Conservation (phyloP, 257 asterid genomes). For the Solanum etuberosum region DNA sequence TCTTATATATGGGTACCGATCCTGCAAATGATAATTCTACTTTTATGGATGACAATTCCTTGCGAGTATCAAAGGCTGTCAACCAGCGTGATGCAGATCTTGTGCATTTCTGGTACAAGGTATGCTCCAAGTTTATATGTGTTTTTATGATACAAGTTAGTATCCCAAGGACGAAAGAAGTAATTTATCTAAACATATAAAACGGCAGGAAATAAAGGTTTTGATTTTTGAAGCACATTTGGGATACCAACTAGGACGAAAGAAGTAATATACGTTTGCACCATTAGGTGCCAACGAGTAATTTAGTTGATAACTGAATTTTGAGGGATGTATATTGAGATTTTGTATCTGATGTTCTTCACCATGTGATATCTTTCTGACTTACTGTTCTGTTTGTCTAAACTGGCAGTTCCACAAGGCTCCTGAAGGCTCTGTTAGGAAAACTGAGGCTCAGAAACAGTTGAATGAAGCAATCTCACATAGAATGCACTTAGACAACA, state of each 20-base stretch:
- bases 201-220: neutral
- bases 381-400: neutral
- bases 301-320: neutral
- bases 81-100: constrained; percentile 96
- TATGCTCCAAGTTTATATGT: constrained; percentile 2
- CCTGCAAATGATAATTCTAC: constrained; percentile 77
- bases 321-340: neutral
- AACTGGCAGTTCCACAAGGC: constrained; percentile 48
- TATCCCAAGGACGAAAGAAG: neutral
- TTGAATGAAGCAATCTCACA: constrained; percentile 73
- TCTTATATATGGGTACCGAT: constrained; percentile 61
- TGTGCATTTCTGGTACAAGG: constrained; percentile 91
- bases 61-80: constrained; percentile 37
- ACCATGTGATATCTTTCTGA: neutral
- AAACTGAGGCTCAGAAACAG: constrained; percentile 78
- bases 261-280: neutral
- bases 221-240: neutral
- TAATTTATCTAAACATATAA: neutral
- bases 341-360: neutral
- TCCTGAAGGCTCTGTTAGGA: constrained; percentile 62
- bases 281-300: neutral
- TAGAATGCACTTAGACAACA: constrained; percentile 70
- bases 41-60: constrained; percentile 34
- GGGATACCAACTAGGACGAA: neutral
- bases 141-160: neutral